Evolutionary conservation across 148 eudicot species (phyloP).

Genomic region (Diospyros lotus): DNA sequence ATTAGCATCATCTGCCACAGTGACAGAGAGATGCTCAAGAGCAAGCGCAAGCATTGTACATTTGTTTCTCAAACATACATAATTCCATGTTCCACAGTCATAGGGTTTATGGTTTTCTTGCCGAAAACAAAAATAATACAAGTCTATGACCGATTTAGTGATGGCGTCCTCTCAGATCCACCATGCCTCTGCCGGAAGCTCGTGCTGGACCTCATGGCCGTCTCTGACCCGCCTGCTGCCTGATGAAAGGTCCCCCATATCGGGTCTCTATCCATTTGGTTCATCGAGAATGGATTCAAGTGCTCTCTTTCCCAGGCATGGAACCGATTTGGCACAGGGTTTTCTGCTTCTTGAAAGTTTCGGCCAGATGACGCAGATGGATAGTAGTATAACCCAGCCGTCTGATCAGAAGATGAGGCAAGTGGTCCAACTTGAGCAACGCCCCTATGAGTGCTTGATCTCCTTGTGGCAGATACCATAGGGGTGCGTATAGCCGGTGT

Average conservation of each 20-base stretch:
- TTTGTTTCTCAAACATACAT: constrained; percentile 31
- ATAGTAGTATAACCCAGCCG: constrained; percentile 53
- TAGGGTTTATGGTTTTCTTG: constrained; percentile 24
- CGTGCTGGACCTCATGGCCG: constrained; percentile 19
- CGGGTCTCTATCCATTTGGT: constrained; percentile 53
- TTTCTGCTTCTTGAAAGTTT: constrained; percentile 52
- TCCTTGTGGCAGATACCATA: constrained; percentile 35
- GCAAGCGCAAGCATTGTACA: constrained; percentile 24
- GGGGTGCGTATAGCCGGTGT: constrained; percentile 50
- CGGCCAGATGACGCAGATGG: constrained; percentile 55
- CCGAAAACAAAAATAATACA: constrained; percentile 18
- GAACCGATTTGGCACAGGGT: constrained; percentile 30
- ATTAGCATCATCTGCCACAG: constrained; percentile 18
- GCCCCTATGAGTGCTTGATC: constrained; percentile 55
- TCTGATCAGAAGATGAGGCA: constrained; percentile 62
- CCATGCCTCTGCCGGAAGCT: constrained; percentile 64
- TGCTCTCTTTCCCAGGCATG: constrained; percentile 67
- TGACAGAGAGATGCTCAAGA: constrained; percentile 16
- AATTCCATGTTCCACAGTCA: constrained; percentile 26
- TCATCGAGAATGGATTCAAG: constrained; percentile 32
- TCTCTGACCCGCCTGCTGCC: constrained; percentile 29
- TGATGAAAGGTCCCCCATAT: constrained; percentile 58
- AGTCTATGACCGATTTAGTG: constrained; percentile 59
- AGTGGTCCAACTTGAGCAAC: constrained; percentile 37
- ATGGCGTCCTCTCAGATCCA: constrained; percentile 62